A percentile compares a stretch with the other conserved stretches of the same genome.
Evolutionary conservation across 768 basidiomycete species (phyloP).

Genomic region (Antrodiella citrinella): DNA sequence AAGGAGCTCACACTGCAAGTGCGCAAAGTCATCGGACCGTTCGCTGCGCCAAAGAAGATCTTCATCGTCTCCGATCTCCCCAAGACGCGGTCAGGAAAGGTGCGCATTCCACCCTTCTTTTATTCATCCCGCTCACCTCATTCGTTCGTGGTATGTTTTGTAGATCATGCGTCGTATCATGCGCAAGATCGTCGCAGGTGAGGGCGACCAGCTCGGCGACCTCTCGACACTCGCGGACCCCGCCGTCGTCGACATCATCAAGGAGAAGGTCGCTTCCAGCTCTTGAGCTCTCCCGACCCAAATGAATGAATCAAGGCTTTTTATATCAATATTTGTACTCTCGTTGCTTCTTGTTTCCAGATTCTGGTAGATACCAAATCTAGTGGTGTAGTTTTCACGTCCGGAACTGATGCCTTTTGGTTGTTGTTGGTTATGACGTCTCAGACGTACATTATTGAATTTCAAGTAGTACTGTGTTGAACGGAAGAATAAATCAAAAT

Average conservation of each 20-base stretch:
- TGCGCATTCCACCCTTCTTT: slow-evolving; percentile 24
- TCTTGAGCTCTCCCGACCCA: neutral
- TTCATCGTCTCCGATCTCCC: slow-evolving; percentile 78
- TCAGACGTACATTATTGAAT: no score
- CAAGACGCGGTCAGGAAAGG: slow-evolving; percentile 94
- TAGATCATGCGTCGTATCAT: slow-evolving; percentile 91
- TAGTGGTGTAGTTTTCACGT: neutral
- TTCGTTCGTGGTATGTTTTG: neutral
- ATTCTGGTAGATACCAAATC: neutral
- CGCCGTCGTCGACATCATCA: slow-evolving; percentile 75
- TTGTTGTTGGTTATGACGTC: no score
- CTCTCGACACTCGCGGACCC: slow-evolving; percentile 92
- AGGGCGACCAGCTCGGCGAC: slow-evolving; percentile 94
- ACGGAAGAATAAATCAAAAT: no score
- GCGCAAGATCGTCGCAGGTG: slow-evolving; percentile 92
- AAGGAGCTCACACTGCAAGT: slow-evolving; percentile 95
- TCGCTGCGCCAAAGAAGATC: slow-evolving; percentile 94
- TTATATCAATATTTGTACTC: neutral
- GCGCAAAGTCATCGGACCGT: slow-evolving; percentile 95
- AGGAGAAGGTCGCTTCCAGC: slow-evolving; percentile 58
- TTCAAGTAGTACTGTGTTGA: no score
- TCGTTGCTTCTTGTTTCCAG: neutral
- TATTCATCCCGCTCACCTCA: neutral
- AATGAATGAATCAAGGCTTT: neutral
- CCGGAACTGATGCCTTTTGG: no score